Conservation (phyloP, 768 basidiomycete species). For the Punctularia strigosozonata region DNA sequence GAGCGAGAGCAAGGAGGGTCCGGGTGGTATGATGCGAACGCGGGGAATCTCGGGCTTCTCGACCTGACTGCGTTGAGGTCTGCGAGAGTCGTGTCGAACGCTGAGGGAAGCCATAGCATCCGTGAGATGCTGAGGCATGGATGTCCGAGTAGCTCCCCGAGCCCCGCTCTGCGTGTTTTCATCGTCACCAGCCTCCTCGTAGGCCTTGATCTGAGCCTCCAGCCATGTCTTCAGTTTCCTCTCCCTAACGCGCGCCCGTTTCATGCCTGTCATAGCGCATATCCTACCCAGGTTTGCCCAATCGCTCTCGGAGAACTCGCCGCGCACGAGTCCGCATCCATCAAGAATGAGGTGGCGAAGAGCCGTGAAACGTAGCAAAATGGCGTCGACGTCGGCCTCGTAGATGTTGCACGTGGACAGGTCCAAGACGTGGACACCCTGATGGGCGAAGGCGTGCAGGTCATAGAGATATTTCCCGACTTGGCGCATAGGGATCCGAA, state of each 20-base stretch:
- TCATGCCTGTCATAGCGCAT: conserved; percentile 50
- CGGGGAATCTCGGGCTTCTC: conserved; percentile 16
- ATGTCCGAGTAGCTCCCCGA: not conserved
- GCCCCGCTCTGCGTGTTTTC: not conserved
- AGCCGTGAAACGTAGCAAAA: conserved; percentile 36
- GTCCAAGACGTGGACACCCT: conserved; percentile 49
- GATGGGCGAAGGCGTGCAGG: no score
- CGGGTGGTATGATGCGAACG: conserved; percentile 46
- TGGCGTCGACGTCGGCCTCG: conserved; percentile 38
- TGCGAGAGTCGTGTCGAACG: no score
- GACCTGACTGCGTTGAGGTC: not conserved
- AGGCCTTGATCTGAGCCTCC: conserved; percentile 15
- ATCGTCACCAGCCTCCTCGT: not conserved
- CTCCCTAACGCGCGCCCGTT: conserved; percentile 55
- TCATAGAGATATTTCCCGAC: conserved; percentile 30
- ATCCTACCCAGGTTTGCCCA: conserved; percentile 52
- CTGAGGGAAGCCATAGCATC: no score
- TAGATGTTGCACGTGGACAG: conserved; percentile 58
- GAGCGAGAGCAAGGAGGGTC: conserved; percentile 36
- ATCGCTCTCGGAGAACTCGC: conserved; percentile 38
- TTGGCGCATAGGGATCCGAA: conserved; percentile 64
- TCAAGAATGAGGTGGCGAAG: conserved; percentile 66
- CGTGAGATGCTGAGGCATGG: no score
- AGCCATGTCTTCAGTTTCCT: conserved; percentile 42
- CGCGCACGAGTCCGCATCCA: conserved; percentile 42